These are phyloP conservation scores for Gnetum montanum DNA, from an alignment of 75 land plant genomes.

Conservation along the genomic window DNA sequence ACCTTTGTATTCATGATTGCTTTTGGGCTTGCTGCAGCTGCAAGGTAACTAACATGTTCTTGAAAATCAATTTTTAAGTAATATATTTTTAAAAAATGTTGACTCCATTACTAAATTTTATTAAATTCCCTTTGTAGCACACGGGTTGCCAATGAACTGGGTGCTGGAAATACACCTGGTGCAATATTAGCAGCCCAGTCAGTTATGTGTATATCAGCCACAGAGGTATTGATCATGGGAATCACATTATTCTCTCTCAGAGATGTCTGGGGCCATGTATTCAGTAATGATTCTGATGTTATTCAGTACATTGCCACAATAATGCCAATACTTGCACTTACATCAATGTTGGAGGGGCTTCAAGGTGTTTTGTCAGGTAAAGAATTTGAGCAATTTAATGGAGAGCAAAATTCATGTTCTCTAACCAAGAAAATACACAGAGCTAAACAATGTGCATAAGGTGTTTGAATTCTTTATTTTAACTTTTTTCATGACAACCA, in stretches of 20 bases:
- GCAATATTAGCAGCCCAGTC: constrained; percentile 41
- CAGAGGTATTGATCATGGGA: constrained; percentile 35
- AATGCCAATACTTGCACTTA: constrained; percentile 57
- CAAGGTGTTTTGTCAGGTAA: constrained; percentile 76
- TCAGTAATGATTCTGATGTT: constrained; percentile 67
- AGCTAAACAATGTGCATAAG: no score
- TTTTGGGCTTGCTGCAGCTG: constrained; percentile 42
- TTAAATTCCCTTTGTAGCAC: constrained; percentile 43
- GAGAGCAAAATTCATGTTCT: no score
- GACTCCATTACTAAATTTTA: no score
- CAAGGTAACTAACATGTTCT: constrained; percentile 38
- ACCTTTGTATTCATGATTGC: constrained; percentile 37
- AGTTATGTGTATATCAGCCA: constrained; percentile 21
- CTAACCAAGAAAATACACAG: no score
- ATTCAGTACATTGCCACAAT: constrained; percentile 48
- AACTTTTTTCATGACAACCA: no score
- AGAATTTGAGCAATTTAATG: no score
- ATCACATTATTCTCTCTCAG: constrained; percentile 28
- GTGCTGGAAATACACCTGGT: constrained; percentile 38
- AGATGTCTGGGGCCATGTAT: constrained; percentile 47
- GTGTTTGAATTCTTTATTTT: no score
- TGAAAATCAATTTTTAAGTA: no score
- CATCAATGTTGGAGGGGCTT: constrained; percentile 62
- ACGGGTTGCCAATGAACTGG: constrained; percentile 76
- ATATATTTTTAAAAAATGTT: no score